Evolutionary conservation across 2,329 filamentous ascomycete genomes (phyloP).

Genomic region (Exophiala calicioides): DNA sequence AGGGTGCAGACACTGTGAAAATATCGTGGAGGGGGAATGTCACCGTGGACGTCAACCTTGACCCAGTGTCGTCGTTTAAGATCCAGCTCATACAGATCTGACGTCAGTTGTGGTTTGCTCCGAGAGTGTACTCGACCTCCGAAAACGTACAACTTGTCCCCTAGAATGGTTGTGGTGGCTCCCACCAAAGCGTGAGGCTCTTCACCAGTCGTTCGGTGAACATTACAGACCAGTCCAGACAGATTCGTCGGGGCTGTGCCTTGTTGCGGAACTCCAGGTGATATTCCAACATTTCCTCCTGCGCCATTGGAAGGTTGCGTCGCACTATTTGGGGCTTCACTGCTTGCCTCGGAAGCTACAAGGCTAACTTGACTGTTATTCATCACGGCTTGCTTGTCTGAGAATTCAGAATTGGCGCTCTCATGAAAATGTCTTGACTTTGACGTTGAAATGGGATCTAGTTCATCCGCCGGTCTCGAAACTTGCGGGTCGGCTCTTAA

Average conservation of each 20-base stretch:
- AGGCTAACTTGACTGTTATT: constrained; percentile 33
- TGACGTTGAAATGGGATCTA: constrained; percentile 1
- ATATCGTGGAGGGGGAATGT: constrained; percentile 87
- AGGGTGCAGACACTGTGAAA: constrained; percentile 95
- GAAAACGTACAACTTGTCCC: constrained; percentile 96
- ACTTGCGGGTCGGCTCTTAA: background rate
- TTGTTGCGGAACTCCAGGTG: constrained; percentile 20
- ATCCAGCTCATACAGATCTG: constrained; percentile 91
- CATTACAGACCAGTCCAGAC: constrained; percentile 68
- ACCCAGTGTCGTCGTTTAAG: constrained; percentile 90
- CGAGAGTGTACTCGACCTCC: constrained; percentile 85
- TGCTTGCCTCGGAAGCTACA: constrained; percentile 29
- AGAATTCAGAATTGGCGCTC: background rate
- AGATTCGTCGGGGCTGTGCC: constrained; percentile 57
- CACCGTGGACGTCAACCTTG: constrained; percentile 79
- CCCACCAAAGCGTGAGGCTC: constrained; percentile 91
- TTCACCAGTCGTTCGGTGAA: constrained; percentile 79
- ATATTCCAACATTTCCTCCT: constrained; percentile 22
- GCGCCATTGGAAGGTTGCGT: constrained; percentile 13
- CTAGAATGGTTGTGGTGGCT: constrained; percentile 90
- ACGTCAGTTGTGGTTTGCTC: constrained; percentile 79
- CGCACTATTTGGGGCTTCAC: constrained; percentile 23
- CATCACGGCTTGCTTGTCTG: constrained; percentile 18
- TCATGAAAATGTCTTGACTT: constrained; percentile 7
- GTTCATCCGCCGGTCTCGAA: constrained; percentile 22